A percentile compares a stretch with the other conserved stretches of the same genome.
These are phyloP conservation scores for Pythium biforme DNA, from an alignment of 352 stramenopile species.

Conservation along the genomic window DNA sequence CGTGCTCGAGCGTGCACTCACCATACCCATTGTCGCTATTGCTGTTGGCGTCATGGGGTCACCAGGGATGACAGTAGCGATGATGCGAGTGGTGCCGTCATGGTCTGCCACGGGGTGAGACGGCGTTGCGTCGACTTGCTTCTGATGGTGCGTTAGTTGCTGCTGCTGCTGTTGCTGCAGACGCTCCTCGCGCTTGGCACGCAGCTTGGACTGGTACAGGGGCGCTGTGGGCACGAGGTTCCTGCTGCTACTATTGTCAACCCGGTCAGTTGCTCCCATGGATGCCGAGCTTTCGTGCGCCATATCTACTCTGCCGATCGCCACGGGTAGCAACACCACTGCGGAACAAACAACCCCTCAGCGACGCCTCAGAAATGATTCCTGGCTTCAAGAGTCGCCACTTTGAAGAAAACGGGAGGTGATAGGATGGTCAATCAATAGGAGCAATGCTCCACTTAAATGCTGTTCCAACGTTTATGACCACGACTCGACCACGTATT, in stretches of 20 bases:
- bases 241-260: neutral
- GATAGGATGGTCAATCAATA: too few relatives aligned
- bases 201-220: slow-evolving; percentile 50
- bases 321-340: too few relatives aligned
- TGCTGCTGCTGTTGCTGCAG: slow-evolving; percentile 26
- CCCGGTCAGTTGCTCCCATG: neutral
- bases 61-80: neutral
- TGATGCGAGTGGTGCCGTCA: neutral
- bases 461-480: slow-evolving; percentile 22
- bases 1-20: neutral
- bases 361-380: too few relatives aligned
- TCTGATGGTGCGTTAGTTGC: neutral
- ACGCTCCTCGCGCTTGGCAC: slow-evolving; percentile 62
- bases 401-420: too few relatives aligned
- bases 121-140: neutral
- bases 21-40: too few relatives aligned
- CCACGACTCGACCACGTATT: slow-evolving; percentile 88
- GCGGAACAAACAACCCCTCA: too few relatives aligned
- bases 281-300: neutral
- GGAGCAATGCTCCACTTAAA: too few relatives aligned
- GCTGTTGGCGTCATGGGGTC: too few relatives aligned
- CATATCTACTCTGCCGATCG: too few relatives aligned
- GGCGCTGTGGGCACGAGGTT: neutral
- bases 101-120: neutral
- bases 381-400: too few relatives aligned